These are phyloP conservation scores for Talaromyces marneffei DNA, from an alignment of 2,329 filamentous ascomycete genomes.

Conservation along the genomic window DNA sequence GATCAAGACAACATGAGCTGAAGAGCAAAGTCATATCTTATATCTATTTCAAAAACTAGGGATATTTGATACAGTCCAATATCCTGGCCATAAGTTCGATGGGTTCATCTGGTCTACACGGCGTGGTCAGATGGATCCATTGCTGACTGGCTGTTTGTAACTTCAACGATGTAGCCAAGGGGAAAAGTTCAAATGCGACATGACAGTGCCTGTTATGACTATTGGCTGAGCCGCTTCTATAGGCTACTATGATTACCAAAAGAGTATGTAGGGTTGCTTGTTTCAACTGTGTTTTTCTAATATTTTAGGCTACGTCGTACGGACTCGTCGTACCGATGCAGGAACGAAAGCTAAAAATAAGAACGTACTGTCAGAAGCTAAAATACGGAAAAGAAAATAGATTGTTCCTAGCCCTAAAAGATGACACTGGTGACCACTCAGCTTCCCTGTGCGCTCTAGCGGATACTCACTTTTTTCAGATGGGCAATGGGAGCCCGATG, in stretches of 20 bases:
- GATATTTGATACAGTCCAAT: not conserved
- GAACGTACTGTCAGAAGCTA: not conserved
- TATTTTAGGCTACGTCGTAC: not conserved
- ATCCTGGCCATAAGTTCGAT: not conserved
- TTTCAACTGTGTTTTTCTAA: constrained; percentile 8
- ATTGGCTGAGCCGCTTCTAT: not conserved
- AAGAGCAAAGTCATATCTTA: not conserved
- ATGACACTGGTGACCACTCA: not conserved
- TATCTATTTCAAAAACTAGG: not conserved
- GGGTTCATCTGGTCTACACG: not conserved
- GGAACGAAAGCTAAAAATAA: constrained; percentile 1
- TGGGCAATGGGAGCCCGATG: not conserved
- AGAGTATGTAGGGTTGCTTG: not conserved
- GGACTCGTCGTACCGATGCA: not conserved
- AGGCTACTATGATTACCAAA: not conserved
- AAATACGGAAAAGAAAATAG: not conserved
- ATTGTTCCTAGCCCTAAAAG: not conserved
- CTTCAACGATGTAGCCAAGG: not conserved
- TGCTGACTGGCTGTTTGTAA: constrained; percentile 3
- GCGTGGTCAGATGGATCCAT: not conserved
- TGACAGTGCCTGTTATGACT: not conserved
- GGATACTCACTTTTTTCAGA: not conserved
- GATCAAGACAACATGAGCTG: not conserved
- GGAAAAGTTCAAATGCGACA: not conserved
- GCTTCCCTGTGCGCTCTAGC: not conserved